phyloP scores from a whole-genome alignment of 192 early-diverging fungal genomes.

The Coemansia erecta region DNA sequence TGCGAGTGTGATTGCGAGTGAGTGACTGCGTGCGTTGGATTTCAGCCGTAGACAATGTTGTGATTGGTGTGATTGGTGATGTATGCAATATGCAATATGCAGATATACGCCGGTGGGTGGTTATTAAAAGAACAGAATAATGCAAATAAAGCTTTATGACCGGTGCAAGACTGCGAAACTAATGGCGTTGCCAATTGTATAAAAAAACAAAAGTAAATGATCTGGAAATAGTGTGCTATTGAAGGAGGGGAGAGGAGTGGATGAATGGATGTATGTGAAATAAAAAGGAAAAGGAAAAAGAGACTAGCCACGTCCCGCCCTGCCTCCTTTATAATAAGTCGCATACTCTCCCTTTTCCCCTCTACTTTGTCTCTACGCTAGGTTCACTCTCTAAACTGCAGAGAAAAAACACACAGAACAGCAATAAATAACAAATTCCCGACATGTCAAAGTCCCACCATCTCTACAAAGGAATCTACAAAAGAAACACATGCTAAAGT shows the following conservation, averaged over 20 bases:
- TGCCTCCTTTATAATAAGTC: slow-evolving; percentile 11
- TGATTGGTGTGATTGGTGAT: background rate
- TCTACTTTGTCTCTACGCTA: background rate
- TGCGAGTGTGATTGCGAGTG: no score
- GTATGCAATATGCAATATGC: background rate
- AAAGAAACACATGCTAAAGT: background rate
- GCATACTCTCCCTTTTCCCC: no score
- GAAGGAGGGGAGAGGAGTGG: background rate
- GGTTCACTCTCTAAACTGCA: background rate
- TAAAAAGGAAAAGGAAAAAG: background rate
- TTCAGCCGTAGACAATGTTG: background rate
- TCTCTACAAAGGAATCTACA: background rate
- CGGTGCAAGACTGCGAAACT: no score
- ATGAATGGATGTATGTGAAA: background rate
- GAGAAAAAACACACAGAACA: no score
- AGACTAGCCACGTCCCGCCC: background rate
- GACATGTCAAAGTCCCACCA: background rate
- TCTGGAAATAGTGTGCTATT: background rate
- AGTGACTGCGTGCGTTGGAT: no score
- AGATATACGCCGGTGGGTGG: background rate
- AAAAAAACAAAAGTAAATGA: background rate
- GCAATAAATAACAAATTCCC: background rate
- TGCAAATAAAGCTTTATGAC: no score
- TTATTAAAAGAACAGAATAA: background rate
- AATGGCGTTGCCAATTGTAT: background rate